Evolutionary conservation across 2,329 filamentous ascomycete species (phyloP).

Genomic region (Ophiocordyceps camponoti-floridani): DNA sequence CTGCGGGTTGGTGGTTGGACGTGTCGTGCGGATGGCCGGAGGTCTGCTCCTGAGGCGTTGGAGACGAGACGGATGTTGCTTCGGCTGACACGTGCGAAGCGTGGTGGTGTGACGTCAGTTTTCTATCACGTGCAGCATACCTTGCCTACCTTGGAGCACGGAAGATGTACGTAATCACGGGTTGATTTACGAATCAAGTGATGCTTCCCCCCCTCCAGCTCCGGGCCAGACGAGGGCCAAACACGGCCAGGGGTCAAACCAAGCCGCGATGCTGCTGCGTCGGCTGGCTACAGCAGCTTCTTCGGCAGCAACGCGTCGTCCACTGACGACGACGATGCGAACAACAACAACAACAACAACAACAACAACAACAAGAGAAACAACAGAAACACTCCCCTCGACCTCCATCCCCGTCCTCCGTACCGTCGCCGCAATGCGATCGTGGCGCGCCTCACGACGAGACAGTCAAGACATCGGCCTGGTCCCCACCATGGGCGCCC

Average conservation of each 20-base stretch:
- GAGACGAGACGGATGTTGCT: neutral
- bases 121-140: neutral
- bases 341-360: neutral
- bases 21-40: neutral
- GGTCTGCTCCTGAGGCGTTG: neutral
- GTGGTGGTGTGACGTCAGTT: neutral
- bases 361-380: neutral
- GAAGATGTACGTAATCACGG: too few species aligned
- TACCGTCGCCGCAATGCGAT: constrained; percentile 51
- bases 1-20: too few species aligned
- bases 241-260: too few species aligned
- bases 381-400: constrained; percentile 30
- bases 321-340: neutral
- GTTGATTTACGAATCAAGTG: too few species aligned
- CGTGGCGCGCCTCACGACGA: constrained; percentile 39
- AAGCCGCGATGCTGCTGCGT: neutral
- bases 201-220: too few species aligned
- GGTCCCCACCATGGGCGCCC: constrained; percentile 92
- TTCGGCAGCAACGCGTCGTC: too few species aligned
- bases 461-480: constrained; percentile 51
- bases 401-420: constrained; percentile 56
- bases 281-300: too few species aligned
- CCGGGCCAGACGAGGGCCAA: too few species aligned
- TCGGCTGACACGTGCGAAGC: neutral
- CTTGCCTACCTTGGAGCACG: too few species aligned